phyloP scores from a whole-genome alignment of 2,329 filamentous ascomycete genomes.

The Pseudocercospora cruenta region DNA sequence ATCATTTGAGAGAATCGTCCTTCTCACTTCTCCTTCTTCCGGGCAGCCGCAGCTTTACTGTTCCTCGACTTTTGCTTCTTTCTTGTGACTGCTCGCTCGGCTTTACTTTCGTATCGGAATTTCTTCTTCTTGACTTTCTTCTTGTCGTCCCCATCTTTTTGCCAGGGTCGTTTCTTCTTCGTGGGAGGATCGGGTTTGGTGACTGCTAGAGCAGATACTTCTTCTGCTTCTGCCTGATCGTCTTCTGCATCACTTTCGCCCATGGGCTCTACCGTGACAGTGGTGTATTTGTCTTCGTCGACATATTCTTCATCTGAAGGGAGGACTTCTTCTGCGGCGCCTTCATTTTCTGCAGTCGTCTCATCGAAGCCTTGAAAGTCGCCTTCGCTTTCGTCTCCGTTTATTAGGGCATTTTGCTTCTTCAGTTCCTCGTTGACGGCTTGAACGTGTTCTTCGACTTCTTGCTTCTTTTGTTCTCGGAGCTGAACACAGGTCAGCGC shows the following conservation, averaged over 20 bases:
- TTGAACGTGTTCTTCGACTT: constrained; percentile 80
- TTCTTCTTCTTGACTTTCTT: constrained; percentile 76
- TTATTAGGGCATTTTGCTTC: constrained; percentile 52
- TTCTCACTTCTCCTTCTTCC: constrained; percentile 14
- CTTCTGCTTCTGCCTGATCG: constrained; percentile 30
- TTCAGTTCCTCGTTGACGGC: constrained; percentile 72
- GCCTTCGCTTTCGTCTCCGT: constrained; percentile 31
- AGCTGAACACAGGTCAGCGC: constrained; percentile 58
- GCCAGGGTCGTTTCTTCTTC: constrained; percentile 50
- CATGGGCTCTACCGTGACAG: constrained; percentile 89
- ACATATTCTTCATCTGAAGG: constrained; percentile 81
- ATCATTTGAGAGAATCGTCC: no score
- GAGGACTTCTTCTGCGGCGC: constrained; percentile 24
- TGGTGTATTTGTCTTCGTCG: constrained; percentile 94
- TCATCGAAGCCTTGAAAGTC: constrained; percentile 32
- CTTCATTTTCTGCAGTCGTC: constrained; percentile 17
- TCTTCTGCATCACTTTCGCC: constrained; percentile 50
- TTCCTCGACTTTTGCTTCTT: constrained; percentile 70
- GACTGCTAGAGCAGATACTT: constrained; percentile 24
- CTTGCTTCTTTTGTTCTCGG: constrained; percentile 77
- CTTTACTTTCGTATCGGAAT: constrained; percentile 90
- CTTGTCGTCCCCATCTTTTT: constrained; percentile 54
- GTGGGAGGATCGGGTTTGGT: constrained; percentile 27
- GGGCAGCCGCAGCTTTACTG: constrained; percentile 65
- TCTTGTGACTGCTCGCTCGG: constrained; percentile 69